A percentile compares a stretch with the other conserved stretches of the same genome.
Evolutionary conservation across 345 rosid species (phyloP).

Genomic region (Salix brachista): DNA sequence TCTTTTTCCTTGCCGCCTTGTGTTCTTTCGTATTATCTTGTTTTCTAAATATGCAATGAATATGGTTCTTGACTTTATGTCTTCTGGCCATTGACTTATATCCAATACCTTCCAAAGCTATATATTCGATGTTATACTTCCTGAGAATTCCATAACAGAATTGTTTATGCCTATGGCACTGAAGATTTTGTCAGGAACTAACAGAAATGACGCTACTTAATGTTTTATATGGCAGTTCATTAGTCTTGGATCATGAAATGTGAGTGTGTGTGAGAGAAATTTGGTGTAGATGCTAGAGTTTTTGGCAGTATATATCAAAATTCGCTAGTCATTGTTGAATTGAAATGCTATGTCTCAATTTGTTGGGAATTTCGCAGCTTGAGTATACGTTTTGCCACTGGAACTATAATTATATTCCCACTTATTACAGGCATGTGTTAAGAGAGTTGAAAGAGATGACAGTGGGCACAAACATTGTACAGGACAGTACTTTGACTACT

Average conservation of each 20-base stretch:
- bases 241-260: background rate
- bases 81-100: background rate
- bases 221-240: background rate
- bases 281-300: background rate
- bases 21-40: background rate
- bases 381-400: background rate
- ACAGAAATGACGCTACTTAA: background rate
- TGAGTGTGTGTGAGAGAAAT: too few species aligned
- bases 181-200: background rate
- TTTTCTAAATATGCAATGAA: background rate
- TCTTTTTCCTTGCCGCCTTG: background rate
- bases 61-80: background rate
- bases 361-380: background rate
- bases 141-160: background rate
- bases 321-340: background rate
- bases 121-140: background rate
- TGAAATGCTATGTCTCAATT: background rate
- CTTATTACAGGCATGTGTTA: slow-evolving; percentile 62
- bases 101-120: background rate
- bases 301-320: background rate
- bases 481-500: slow-evolving; percentile 21
- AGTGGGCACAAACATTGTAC: slow-evolving; percentile 79
- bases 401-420: background rate
- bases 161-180: background rate
- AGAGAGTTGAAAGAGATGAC: slow-evolving; percentile 83